Base-by-base conservation (phyloP, 495 filamentous ascomycete species). In the Penicillium atrosanguineum region DNA sequence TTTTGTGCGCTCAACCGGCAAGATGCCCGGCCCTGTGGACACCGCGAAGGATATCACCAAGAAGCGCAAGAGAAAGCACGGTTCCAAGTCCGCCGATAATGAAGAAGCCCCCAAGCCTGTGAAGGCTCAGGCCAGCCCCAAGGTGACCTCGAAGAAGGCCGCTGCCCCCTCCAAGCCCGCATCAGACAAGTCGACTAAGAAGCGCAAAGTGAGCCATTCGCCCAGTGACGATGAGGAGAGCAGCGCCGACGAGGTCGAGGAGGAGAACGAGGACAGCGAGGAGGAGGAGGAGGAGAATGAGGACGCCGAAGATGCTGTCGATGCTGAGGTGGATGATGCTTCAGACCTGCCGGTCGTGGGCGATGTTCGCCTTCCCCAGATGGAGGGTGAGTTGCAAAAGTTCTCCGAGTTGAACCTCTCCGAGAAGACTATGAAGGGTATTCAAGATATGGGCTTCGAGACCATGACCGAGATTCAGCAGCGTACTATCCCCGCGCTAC, bases 391-490 rank as follows among this genome's bases (percentile, higher is more conserved):
- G 21, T 79, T 85, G 7, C 57, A 78, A 48, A 78, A 78, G 45
- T 98, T 98, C 66, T 69, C 82, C 16, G 90, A 97, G 47, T 79
- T 98, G 56, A 89, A 89, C 36, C 79, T 98, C 6, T 94, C 90
- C 2, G 83, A 87, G 38, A 91, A 87, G 69, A 96, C 91, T 1
- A 87, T 89, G 78, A 83, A 89, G 71, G 93, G 88, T 11, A 93
- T 98, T 53, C 77, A 84, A 46, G 90, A 87, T 19, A 96, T 98
- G 91, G 86, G 86, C 6, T 97, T 97, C 68, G 85, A 88, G 63
- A 90, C 81, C 16, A 95, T 98, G 94, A 97, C 94, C 1, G 91
- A 96, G 68, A 96, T 98, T 55, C 94, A 98, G 67, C 82, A 85
- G 52, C 79, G 88, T 55, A 89, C 86, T 6, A 95, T 97, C 39